These are phyloP conservation scores for Garcia nutans DNA, from an alignment of 345 rosid genomes.

Conservation along the genomic window DNA sequence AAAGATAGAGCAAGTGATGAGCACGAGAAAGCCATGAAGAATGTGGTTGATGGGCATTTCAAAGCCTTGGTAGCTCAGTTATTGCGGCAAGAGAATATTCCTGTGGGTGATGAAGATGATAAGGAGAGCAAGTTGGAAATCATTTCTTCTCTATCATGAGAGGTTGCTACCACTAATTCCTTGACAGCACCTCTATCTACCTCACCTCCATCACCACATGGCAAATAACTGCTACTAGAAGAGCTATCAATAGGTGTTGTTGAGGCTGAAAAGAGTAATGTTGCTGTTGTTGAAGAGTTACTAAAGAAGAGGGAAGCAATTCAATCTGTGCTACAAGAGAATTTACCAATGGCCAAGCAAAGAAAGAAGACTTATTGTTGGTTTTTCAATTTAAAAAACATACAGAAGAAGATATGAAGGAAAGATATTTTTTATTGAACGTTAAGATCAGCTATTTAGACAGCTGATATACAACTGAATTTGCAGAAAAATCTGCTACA, in stretches of 20 bases:
- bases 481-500: no score
- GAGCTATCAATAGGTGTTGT: constrained; percentile 63
- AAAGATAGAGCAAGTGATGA: constrained; percentile 73
- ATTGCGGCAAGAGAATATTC: constrained; percentile 82
- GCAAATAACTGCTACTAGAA: constrained; percentile 81
- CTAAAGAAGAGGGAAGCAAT: no score
- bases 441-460: no score
- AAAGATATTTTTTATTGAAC: no score
- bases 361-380: no score
- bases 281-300: no score
- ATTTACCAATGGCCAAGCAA: no score
- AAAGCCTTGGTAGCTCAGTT: constrained; percentile 91
- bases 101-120: constrained; percentile 58
- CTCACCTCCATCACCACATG: constrained; percentile 50
- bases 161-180: constrained; percentile 86
- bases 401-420: no score
- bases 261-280: constrained; percentile 44
- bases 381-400: no score
- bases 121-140: constrained; percentile 85
- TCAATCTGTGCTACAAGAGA: no score
- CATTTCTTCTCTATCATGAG: constrained; percentile 91
- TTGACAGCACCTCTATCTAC: constrained; percentile 72
- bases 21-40: constrained; percentile 78
- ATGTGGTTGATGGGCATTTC: constrained; percentile 94
- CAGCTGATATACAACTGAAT: no score